Percentiles rank a stretch among this genome's conserved stretches.
phyloP scores from a whole-genome alignment of 371 early-diverging fungal species.

The Mortierella sp. region DNA sequence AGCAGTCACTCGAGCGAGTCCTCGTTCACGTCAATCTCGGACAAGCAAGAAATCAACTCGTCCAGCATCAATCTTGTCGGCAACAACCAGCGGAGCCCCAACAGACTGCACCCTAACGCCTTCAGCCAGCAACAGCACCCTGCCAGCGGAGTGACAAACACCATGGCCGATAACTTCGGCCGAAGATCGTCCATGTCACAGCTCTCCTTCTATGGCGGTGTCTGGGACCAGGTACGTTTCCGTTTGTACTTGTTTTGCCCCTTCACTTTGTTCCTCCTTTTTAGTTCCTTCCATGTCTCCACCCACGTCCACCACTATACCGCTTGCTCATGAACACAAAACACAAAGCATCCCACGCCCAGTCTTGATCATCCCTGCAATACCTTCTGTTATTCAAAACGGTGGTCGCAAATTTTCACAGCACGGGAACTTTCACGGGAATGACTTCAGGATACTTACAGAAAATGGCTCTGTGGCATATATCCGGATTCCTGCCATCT shows the following conservation, averaged over 20 bases:
- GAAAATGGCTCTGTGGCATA: neutral
- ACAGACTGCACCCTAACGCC: neutral
- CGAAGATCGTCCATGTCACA: slow-evolving; percentile 42
- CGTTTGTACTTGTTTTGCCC: neutral
- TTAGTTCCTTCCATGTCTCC: neutral
- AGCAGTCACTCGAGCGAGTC: slow-evolving; percentile 12
- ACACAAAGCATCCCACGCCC: neutral
- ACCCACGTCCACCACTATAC: neutral
- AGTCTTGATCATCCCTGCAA: neutral
- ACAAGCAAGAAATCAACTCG: neutral
- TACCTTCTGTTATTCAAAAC: neutral
- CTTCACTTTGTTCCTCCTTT: too few species aligned
- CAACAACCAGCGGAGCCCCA: neutral
- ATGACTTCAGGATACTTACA: neutral
- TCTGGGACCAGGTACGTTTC: slow-evolving; percentile 33
- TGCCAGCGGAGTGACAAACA: neutral
- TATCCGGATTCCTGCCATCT: too few species aligned
- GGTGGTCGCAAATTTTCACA: neutral
- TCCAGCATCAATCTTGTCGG: neutral
- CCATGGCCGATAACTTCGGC: slow-evolving; percentile 12
- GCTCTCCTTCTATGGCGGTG: slow-evolving; percentile 12
- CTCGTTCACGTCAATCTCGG: neutral
- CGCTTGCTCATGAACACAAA: neutral
- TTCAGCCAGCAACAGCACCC: neutral
- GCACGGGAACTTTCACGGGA: neutral